A percentile compares a stretch with the other conserved stretches of the same genome.
Conservation (phyloP, 257 asterid genomes). For the Solanum etuberosum region DNA sequence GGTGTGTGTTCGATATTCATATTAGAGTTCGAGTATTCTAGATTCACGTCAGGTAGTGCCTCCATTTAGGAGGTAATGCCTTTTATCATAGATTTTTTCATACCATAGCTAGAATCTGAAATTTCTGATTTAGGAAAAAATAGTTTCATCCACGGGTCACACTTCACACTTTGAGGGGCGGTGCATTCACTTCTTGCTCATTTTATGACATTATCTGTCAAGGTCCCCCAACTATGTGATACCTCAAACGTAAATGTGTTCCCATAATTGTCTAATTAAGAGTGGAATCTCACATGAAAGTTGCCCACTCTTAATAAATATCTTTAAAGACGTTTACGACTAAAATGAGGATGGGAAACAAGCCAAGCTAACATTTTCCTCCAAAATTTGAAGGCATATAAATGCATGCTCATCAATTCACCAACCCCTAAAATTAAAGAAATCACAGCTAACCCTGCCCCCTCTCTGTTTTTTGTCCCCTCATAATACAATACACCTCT, state of each 20-base stretch:
- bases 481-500: not conserved
- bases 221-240: not conserved
- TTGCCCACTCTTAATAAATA: not conserved
- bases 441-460: not conserved
- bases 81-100: no score
- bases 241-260: not conserved
- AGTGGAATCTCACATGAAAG: not conserved
- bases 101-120: no score
- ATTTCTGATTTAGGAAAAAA: no score
- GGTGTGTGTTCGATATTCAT: no score
- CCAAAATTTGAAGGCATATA: not conserved
- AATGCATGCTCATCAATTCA: not conserved
- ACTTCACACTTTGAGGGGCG: not conserved
- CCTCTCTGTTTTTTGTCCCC: not conserved
- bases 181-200: not conserved
- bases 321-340: not conserved
- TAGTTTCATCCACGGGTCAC: not conserved
- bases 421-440: not conserved
- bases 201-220: not conserved
- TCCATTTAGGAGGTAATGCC: not conserved
- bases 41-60: fast-evolving
- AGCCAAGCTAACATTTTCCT: not conserved
- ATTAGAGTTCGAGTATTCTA: no score
- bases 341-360: not conserved
- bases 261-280: not conserved